A percentile compares a stretch with the other conserved stretches of the same genome.
Conservation (phyloP, 2,329 filamentous ascomycete species). For the Xylariaceae sp. region DNA sequence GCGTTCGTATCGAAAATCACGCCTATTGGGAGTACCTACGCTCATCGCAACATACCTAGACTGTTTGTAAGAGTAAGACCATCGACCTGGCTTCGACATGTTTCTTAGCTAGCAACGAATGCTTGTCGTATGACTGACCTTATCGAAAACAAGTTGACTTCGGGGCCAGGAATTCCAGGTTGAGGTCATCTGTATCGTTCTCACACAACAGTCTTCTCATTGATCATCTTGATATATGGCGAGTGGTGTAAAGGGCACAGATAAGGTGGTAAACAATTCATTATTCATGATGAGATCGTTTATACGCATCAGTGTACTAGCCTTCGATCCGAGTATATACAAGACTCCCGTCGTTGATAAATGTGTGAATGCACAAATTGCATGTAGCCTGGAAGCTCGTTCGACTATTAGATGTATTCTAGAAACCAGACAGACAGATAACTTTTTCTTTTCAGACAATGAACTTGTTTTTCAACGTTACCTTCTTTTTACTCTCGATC, state of each 20-base stretch:
- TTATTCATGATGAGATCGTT: conserved; percentile 11
- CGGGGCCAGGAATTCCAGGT: neutral
- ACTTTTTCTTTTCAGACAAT: no score
- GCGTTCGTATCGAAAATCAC: neutral
- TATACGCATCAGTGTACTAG: neutral
- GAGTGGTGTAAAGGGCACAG: neutral
- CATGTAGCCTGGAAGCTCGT: neutral
- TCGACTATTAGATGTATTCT: neutral
- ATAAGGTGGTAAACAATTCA: conserved; percentile 4
- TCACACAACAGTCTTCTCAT: neutral
- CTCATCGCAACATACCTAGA: no score
- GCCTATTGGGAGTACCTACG: no score
- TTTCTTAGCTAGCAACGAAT: no score
- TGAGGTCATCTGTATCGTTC: neutral
- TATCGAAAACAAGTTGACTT: neutral
- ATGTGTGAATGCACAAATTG: neutral
- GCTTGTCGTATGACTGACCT: neutral
- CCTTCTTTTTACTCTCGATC: neutral
- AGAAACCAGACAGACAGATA: neutral
- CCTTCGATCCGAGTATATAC: neutral
- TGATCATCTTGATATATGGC: neutral
- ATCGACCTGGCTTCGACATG: no score
- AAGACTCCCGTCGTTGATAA: neutral
- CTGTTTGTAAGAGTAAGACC: no score
- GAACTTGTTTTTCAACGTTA: neutral